Evolutionary conservation across 2,329 filamentous ascomycete genomes (phyloP), one percentile per base, ranked within the genome.

Genomic region (Xylaria sp.): DNA sequence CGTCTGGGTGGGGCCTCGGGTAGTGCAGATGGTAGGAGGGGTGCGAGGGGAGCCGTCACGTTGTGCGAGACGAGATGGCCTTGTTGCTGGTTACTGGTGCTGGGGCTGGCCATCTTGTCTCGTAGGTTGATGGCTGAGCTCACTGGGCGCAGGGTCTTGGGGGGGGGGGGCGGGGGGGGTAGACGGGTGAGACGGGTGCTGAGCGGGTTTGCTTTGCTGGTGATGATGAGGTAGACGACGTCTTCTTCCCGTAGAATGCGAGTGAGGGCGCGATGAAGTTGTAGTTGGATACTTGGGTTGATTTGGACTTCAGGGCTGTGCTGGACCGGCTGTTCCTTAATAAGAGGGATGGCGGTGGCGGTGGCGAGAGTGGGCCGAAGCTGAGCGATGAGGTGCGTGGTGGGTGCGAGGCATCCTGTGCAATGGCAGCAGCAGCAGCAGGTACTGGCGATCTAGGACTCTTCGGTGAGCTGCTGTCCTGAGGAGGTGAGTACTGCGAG

Each of bases 371-470:
- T 61, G 59, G 70, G 58, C 65, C 66, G 46, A 68, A 55, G 37
- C 59, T 59, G 1, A 72, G 61, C 5, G 71, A 72, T 16, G 71
- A 70, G 46, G 67, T 71, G 39, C 72, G 70, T 47, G 75, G 72
- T 11, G 75, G 75, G 6, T 75, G 70, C 1, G 66, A 61, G 5
- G 69, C 60, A 35, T 65, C 66, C 2, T 55, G 58, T 6, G 61
- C 30, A 13, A 52, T 58, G 4, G 42, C 47, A 3, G 62, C 58
- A 23, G 66, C 52, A 3, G 62, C 57, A 19, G 65, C 53, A n/a
- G 70, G 63, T 65, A 74, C 78, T 4, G 77, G 77, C 59, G 78
- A 79, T 46, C 77, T 71, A 1, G 77, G 78, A 60, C 78, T 78
- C 2, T 71, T 73, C 16, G 56, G 53, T 2, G 66, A 34, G 47